Base-by-base conservation (phyloP, 768 basidiomycete species). In the Lactarius pseudohatsudake region DNA sequence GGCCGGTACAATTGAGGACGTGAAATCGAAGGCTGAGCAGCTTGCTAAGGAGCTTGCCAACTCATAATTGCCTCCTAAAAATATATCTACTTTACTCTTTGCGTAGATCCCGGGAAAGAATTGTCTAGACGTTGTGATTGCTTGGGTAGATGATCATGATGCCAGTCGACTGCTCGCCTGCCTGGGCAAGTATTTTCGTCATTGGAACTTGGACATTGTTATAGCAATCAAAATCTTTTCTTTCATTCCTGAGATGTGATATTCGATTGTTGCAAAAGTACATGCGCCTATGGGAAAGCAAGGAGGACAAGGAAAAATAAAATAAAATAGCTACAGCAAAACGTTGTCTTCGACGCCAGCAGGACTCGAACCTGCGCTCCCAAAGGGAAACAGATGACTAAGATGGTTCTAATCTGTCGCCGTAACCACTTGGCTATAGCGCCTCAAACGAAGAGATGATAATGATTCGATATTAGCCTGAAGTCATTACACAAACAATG, bases 1-100 rank as follows among this genome's bases (percentile, higher is more conserved):
- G 94, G 87, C 88, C 75, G 96, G 96, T 72, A 96, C 94, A 72
- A 96, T 98, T 74, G 93, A 95, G 79, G 96, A 98, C 72, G 96
- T 91, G 77, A 95, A 96, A 84, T 79, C 85, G 71, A 99, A 99
- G 89, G 97, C 97, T 71, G 96, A 96, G 80, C 91, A 96, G 78
- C 87, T 96, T 72, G 92, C 94, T 65, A 96, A 96, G 85, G 96
- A 98, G 74, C 93, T 96, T 83, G 85, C 79, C 69, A 77, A 85
- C 58, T 76, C 76, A 69, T 77, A 72, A 72, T 71, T 57, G 36
- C 28, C 43, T 53, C 4, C 40, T 13, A 60, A 65, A 69, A 59
- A 43, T 34, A 62, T 67, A 36, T 32, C 56, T 47, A 66, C 47
- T 36, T 28, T 59, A 45, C 22, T 40, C 41, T n/a, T 58, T 59